Evolutionary conservation across 768 basidiomycete species (phyloP).

Genomic region (Termitomyces eurrhizus): DNA sequence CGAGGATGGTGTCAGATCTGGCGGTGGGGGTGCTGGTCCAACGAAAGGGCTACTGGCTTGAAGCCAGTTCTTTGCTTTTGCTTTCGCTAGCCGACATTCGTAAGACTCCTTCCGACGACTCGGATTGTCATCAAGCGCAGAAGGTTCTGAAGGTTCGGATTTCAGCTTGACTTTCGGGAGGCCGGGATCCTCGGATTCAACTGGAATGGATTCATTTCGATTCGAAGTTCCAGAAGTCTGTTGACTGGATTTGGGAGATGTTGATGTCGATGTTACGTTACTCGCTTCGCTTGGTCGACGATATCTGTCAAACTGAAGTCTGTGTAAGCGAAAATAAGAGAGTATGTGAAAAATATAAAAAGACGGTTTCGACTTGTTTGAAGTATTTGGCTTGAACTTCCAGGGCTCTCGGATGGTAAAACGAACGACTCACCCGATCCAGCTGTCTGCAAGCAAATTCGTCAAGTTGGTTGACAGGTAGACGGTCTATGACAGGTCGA

Average conservation of each 20-base stretch:
- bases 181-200: conserved; percentile 14
- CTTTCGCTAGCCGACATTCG: conserved; percentile 14
- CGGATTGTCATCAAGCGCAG: conserved; percentile 11
- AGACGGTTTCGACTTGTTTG: background rate
- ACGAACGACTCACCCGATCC: conserved; percentile 57
- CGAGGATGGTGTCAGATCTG: conserved; percentile 24
- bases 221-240: conserved; percentile 11
- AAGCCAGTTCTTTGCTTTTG: conserved; percentile 31
- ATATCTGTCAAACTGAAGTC: conserved; percentile 44
- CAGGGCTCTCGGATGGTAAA: background rate
- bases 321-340: background rate
- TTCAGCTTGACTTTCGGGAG: conserved; percentile 22
- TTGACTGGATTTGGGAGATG: conserved; percentile 9
- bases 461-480: conserved; percentile 75
- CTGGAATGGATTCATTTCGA: conserved; percentile 2
- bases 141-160: conserved; percentile 19
- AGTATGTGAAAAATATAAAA: background rate
- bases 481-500: conserved; percentile 73
- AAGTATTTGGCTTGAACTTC: background rate
- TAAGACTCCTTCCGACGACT: conserved; percentile 9
- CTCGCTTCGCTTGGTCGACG: conserved; percentile 31
- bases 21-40: conserved; percentile 28
- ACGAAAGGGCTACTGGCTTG: conserved; percentile 36
- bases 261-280: conserved; percentile 11
- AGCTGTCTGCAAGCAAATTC: conserved; percentile 88